Percentiles rank a stretch among this genome's conserved stretches.
Evolutionary conservation across 2,329 filamentous ascomycete species (phyloP).

Genomic region (Eutypa lata): DNA sequence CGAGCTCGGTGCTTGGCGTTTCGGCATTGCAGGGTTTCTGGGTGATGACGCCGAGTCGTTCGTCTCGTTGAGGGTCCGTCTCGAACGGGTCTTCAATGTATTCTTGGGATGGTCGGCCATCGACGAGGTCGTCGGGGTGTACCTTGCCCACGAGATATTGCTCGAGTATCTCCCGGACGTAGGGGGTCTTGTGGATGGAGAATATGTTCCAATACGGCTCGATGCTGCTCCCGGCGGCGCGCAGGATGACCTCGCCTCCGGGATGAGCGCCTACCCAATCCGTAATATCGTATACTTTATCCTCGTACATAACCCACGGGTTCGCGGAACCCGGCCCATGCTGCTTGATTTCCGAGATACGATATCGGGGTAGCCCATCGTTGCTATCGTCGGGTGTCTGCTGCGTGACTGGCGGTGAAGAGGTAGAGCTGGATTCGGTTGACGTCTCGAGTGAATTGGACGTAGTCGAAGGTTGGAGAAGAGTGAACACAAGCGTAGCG

Average conservation of each 20-base stretch:
- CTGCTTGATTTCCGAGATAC: constrained; percentile 48
- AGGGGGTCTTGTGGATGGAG: constrained; percentile 62
- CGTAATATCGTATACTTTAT: constrained; percentile 68
- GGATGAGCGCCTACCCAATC: constrained; percentile 65
- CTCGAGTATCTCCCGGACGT: constrained; percentile 63
- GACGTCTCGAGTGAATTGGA: constrained; percentile 13
- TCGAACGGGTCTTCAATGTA: constrained; percentile 57
- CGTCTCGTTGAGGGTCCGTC: constrained; percentile 40
- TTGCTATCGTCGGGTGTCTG: constrained; percentile 23
- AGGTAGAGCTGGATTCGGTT: constrained; percentile 2
- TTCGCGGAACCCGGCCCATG: constrained; percentile 49
- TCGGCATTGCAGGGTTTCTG: constrained; percentile 49
- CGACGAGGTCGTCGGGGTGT: constrained; percentile 54
- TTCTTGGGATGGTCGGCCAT: constrained; percentile 51
- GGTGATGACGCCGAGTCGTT: constrained; percentile 35
- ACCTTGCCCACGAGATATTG: constrained; percentile 63
- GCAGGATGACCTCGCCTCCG: constrained; percentile 65
- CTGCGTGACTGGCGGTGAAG: constrained; percentile 4
- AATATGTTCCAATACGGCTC: constrained; percentile 72
- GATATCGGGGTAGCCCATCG: constrained; percentile 44
- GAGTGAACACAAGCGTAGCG: constrained; percentile 21
- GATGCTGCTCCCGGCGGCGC: constrained; percentile 61
- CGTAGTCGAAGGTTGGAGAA: constrained; percentile 19
- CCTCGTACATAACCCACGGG: constrained; percentile 63
- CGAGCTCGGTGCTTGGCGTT: constrained; percentile 37